A percentile compares a stretch with the other conserved stretches of the same genome.
Conservation (phyloP, 345 rosid genomes). For the Cardamine chenopodiifolia region DNA sequence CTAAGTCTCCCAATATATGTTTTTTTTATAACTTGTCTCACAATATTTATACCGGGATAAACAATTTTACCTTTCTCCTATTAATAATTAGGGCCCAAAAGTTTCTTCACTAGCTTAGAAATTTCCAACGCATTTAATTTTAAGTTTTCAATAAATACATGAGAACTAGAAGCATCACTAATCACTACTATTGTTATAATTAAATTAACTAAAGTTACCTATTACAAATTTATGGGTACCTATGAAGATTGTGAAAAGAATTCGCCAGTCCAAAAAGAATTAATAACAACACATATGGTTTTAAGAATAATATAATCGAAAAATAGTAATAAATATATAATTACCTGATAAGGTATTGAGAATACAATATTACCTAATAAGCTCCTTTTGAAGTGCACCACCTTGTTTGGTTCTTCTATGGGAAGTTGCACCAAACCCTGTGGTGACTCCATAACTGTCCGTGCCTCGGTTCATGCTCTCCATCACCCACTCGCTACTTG, state of each 20-base stretch:
- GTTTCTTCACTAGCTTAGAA: not conserved
- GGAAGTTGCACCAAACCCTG: constrained; percentile 78
- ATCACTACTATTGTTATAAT: not conserved
- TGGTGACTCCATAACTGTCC: constrained; percentile 79
- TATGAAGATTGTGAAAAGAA: not conserved
- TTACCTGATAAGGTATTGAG: not conserved
- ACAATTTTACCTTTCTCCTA: not conserved
- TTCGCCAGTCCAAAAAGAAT: not conserved
- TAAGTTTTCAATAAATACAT: not conserved
- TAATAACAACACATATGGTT: not conserved
- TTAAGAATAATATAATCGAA: not conserved
- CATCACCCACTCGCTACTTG: constrained; percentile 80
- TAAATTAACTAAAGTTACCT: not conserved
- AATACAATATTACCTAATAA: constrained; percentile 56
- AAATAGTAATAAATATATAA: not conserved
- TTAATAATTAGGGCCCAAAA: not conserved
- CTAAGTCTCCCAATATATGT: not conserved
- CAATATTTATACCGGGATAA: not conserved
- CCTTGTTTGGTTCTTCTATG: constrained; percentile 75
- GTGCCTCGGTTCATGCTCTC: constrained; percentile 72
- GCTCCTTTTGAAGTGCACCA: constrained; percentile 69
- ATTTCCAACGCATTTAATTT: not conserved
- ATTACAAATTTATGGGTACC: no score
- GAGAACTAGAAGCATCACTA: not conserved
- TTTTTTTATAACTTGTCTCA: not conserved